phyloP scores from a whole-genome alignment of 495 filamentous ascomycete species.

The Neurospora sp. region DNA sequence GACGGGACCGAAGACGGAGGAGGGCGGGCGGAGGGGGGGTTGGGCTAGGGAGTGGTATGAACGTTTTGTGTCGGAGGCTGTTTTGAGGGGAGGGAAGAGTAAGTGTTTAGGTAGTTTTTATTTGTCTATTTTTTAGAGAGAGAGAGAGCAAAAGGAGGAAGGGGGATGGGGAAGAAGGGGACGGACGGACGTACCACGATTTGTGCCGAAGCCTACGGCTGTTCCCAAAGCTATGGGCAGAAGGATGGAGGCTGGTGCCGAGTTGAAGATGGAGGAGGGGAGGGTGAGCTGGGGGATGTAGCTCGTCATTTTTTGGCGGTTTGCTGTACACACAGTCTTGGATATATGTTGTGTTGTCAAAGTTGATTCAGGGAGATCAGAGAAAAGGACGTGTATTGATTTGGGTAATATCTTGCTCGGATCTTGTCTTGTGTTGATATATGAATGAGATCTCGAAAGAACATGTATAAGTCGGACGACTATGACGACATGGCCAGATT shows the following conservation, averaged over 20 bases:
- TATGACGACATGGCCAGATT: background rate
- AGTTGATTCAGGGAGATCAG: background rate
- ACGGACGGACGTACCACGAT: constrained; percentile 38
- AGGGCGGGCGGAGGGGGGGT: constrained; percentile 70
- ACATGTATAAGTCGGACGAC: background rate
- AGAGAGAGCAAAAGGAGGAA: too few species aligned
- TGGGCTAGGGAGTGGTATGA: constrained; percentile 62
- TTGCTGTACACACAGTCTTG: background rate
- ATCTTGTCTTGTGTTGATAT: background rate
- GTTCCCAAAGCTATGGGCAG: constrained; percentile 57
- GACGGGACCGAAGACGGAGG: constrained; percentile 68
- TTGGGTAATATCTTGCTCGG: background rate
- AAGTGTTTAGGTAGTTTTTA: constrained; percentile 1
- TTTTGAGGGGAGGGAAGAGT: constrained; percentile 23
- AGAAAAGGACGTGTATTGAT: background rate
- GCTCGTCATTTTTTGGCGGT: constrained; percentile 44
- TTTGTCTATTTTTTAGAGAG: background rate
- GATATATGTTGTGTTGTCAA: background rate
- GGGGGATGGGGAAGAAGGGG: too few species aligned
- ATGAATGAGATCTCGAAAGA: background rate
- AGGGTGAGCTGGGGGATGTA: constrained; percentile 55
- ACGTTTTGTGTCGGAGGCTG: constrained; percentile 40
- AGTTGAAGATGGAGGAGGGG: constrained; percentile 51
- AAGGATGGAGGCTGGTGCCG: constrained; percentile 56
- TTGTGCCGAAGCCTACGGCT: constrained; percentile 49